Conservation (phyloP, 2,329 filamentous ascomycete genomes). For the Venturia effusa region DNA sequence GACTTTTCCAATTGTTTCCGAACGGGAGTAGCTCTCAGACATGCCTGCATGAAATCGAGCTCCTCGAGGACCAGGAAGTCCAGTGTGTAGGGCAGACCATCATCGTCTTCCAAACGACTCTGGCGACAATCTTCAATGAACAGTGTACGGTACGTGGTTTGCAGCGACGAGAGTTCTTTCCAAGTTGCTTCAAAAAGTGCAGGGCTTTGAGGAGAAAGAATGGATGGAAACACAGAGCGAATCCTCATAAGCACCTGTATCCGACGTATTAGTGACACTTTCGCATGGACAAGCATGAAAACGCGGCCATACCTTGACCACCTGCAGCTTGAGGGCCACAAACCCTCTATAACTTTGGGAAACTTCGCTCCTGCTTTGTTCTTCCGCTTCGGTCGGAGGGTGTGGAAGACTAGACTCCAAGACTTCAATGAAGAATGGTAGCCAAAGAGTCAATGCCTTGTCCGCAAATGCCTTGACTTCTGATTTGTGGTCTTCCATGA, state of each 20-base stretch:
- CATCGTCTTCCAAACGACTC: conserved; percentile 77
- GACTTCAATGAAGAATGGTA: conserved; percentile 74
- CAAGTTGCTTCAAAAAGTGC: conserved; percentile 78
- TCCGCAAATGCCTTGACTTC: conserved; percentile 86
- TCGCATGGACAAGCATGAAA: not conserved
- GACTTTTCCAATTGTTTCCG: conserved; percentile 80
- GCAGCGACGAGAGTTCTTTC: conserved; percentile 70
- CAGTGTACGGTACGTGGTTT: conserved; percentile 64
- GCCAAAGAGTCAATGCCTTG: conserved; percentile 72
- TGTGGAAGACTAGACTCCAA: conserved; percentile 64
- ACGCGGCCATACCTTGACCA: conserved; percentile 56
- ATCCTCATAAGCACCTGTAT: conserved; percentile 75
- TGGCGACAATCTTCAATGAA: conserved; percentile 82
- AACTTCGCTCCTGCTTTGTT: conserved; percentile 40
- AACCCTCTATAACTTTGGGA: conserved; percentile 68
- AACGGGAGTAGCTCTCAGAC: conserved; percentile 77
- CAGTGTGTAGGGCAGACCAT: conserved; percentile 85
- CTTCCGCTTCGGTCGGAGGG: conserved; percentile 45
- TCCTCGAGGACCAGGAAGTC: conserved; percentile 92
- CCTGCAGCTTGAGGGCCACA: conserved; percentile 81
- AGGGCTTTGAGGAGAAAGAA: conserved; percentile 73
- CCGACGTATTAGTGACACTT: conserved; percentile 1
- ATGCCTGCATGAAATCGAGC: conserved; percentile 86
- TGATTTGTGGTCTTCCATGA: conserved; percentile 81
- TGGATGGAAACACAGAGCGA: conserved; percentile 67